A percentile compares a stretch with the other conserved stretches of the same genome.
Evolutionary conservation across 1,284 basidiomycete species (phyloP).

Genomic region (Cerrena zonata): DNA sequence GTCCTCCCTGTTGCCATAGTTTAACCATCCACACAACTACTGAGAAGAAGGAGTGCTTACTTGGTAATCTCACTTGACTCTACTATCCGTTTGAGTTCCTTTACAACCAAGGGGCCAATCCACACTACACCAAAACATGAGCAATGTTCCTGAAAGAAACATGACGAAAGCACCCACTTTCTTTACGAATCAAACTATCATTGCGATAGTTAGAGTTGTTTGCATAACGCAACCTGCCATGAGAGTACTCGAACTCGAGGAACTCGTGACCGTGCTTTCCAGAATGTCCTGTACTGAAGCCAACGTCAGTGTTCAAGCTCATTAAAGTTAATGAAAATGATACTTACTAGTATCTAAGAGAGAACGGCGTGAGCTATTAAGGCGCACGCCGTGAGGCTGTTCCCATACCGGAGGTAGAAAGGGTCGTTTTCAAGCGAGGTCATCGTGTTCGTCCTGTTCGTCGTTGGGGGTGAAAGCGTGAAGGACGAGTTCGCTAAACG

Average conservation of each 20-base stretch:
- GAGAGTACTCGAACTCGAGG: conserved; percentile 96
- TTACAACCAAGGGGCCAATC: conserved; percentile 84
- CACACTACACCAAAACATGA: conserved; percentile 61
- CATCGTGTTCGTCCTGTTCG: not conserved
- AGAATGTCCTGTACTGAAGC: conserved; percentile 82
- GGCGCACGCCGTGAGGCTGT: conserved; percentile 27
- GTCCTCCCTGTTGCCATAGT: conserved; percentile 75
- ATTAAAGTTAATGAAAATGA: not conserved
- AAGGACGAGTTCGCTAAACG: not conserved
- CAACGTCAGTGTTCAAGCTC: conserved; percentile 9
- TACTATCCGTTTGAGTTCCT: conserved; percentile 93
- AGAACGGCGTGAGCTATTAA: conserved; percentile 24
- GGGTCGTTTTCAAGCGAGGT: conserved; percentile 50
- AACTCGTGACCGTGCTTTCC: conserved; percentile 97
- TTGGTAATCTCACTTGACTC: conserved; percentile 92
- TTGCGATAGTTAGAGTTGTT: conserved; percentile 99
- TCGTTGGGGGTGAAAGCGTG: not conserved
- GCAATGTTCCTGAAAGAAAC: not conserved
- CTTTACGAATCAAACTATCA: conserved; percentile 95
- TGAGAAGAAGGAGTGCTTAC: conserved; percentile 44
- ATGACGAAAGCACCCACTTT: conserved; percentile 62
- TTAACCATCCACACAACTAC: not conserved
- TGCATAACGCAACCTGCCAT: conserved; percentile 93
- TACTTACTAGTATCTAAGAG: conserved; percentile 76
- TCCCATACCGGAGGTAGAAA: conserved; percentile 75